Base-by-base conservation (phyloP, 495 filamentous ascomycete species). In the Haplographium delicatum region DNA sequence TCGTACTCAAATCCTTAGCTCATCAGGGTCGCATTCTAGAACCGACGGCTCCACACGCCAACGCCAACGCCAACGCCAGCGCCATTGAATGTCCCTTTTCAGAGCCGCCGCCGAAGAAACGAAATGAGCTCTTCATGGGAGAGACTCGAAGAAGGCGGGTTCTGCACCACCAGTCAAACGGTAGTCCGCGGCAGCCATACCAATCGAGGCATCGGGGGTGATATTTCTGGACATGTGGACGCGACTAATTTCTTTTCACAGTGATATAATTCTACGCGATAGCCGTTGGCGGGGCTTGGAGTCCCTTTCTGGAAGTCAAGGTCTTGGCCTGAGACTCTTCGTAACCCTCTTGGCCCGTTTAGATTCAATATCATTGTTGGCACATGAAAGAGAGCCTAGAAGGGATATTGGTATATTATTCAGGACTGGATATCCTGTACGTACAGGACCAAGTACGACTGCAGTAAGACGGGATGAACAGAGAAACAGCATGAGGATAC, bases 111-210 rank as follows among this genome's bases (percentile, higher is more conserved):
- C 39, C 15, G 20, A 19, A n/a, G 28, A 24, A 47, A 24, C 19
- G 28, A 47, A 35, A 47, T 47, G 44, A 47, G 13, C 9, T 18
- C 44, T n/a, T n/a, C n/a, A n/a, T n/a, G n/a, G n/a, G n/a, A n/a
- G n/a, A n/a, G n/a, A n/a, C n/a, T n/a, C n/a, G n/a, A n/a, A n/a
- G n/a, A n/a, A n/a, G n/a, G n/a, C n/a, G n/a, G n/a, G n/a, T n/a
- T n/a, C n/a, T n/a, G n/a, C n/a, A n/a, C n/a, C n/a, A n/a, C n/a
- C n/a, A n/a, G n/a, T n/a, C n/a, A n/a, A 35, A 34, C 10, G 8
- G 8, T 22, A 9, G 19, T 23, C 19, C 23, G 23, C 44, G 44
- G 44, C 44, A 47, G 44, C 44, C 44, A 24, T 47, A 47, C 44
- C 44, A 47, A 35, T 47, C 28, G 44, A 16, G n/a, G 28, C n/a